phyloP scores from a whole-genome alignment of 805 yeast genomes.

The Sungouiella thailandica region DNA sequence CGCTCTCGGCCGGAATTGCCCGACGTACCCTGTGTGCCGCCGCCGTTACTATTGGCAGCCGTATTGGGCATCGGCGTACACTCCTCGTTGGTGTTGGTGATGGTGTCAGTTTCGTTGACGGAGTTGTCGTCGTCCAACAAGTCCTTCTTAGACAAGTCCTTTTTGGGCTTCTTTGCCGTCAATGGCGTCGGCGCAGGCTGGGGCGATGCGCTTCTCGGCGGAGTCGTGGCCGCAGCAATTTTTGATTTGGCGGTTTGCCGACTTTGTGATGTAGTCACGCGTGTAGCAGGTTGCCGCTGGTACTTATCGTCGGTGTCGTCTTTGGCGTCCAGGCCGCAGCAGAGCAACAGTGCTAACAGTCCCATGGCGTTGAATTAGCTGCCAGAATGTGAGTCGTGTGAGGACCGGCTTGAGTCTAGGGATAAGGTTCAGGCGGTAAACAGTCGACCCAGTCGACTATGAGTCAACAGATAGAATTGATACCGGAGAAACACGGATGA shows the following conservation, averaged over 20 bases:
- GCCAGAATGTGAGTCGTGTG: no score
- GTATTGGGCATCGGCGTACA: constrained; percentile 11
- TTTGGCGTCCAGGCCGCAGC: constrained; percentile 33
- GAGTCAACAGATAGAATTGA: no score
- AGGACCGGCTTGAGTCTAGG: no score
- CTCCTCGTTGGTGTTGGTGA: constrained; percentile 33
- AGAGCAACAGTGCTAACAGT: constrained; percentile 27
- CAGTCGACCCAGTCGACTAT: no score
- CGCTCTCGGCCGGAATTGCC: background rate
- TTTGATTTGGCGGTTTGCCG: background rate
- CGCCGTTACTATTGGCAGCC: background rate
- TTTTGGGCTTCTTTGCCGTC: background rate
- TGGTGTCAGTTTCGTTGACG: constrained; percentile 38
- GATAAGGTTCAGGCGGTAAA: no score
- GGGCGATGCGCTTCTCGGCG: constrained; percentile 1
- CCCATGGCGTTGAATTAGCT: no score
- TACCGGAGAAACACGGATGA: no score
- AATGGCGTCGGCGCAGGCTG: constrained; percentile 1
- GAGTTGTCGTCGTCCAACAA: constrained; percentile 34
- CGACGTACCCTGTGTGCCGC: constrained; percentile 1
- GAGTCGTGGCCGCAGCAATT: constrained; percentile 1
- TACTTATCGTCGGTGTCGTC: constrained; percentile 30
- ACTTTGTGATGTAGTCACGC: constrained; percentile 1
- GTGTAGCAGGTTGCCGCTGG: constrained; percentile 15
- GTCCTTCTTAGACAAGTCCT: constrained; percentile 17